These are phyloP conservation scores for Leccinum disarticulatum DNA, from an alignment of 768 basidiomycete species.

Conservation along the genomic window DNA sequence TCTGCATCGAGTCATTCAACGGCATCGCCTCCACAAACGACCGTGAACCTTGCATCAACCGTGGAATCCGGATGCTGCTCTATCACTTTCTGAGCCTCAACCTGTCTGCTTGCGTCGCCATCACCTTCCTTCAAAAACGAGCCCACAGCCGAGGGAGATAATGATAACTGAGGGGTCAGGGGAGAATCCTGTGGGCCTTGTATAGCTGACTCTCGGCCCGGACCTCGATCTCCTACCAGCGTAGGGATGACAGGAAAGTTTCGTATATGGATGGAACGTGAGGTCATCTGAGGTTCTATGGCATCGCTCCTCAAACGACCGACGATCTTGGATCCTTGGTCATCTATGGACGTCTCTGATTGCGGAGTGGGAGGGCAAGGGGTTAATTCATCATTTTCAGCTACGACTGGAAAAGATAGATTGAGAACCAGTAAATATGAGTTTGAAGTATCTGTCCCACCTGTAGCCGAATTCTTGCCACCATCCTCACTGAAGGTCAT, in stretches of 20 bases:
- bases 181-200: not conserved
- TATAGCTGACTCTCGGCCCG: not conserved
- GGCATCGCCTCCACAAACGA: not conserved
- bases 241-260: too few species aligned
- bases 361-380: slow-evolving; percentile 11
- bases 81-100: not conserved
- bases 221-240: not conserved
- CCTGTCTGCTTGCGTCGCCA: not conserved
- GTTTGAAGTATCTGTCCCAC: not conserved
- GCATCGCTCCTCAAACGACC: too few species aligned
- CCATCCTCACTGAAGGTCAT: not conserved
- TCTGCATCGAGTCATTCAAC: not conserved
- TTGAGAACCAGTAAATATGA: not conserved
- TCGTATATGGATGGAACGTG: too few species aligned
- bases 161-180: slow-evolving; percentile 5
- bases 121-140: not conserved
- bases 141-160: not conserved
- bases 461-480: not conserved
- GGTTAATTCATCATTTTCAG: not conserved
- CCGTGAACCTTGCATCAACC: not conserved
- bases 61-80: not conserved
- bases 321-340: too few species aligned
- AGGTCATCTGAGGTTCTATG: too few species aligned
- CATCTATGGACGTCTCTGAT: too few species aligned
- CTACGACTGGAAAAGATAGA: not conserved